Base-by-base conservation (phyloP, 1,284 basidiomycete genomes). In the Bjerkandera adusta region DNA sequence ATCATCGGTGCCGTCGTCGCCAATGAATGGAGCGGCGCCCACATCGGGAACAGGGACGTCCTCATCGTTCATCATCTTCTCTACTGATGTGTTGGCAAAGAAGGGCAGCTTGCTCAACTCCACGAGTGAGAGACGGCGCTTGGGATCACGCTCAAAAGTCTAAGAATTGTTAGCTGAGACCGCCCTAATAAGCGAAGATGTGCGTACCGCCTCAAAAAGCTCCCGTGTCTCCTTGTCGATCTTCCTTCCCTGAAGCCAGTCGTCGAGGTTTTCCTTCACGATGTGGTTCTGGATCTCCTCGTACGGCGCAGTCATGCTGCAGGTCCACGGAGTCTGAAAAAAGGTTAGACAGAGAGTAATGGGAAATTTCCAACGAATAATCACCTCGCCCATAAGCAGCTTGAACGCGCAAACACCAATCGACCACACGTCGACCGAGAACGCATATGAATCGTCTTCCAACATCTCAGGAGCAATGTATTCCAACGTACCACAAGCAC, bases 381-480 rank as follows among this genome's bases (percentile, higher is more conserved):
- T 32, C 33, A 48, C 47, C 20, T 29, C 21, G 13, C 47, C 47
- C 21, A 38, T 27, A 11, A 48, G 6, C 47, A 48, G 43, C 41
- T 43, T 26, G 33, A 48, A 48, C 4, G 43, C 30, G 6, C 43
- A 26, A 11, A 48, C 20, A 12, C 21, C 34, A 22, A 37, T 43
- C 12, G 40, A 32, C 47, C 47, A 48, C 13, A 43, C 35, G 16
- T 48, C 47, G 15, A 21, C 27, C 7, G 27, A 12, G 47, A 48
- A 43, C 3, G 24, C 22, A 43, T 48, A 48, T 12, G 40, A 26
- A 12, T 30, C 15, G 33, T 29, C 34, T 22, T 21, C 11, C 8
- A 22, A 37, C 34, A 43, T 35, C 35, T 48, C 47, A 5, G 47
- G 47, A 6, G 47, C 16, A 40, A 48, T 41, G 38, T 48, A 48